These are phyloP conservation scores for Diaporthe sp. DNA, from an alignment of 2,329 filamentous ascomycete species.

Conservation along the genomic window DNA sequence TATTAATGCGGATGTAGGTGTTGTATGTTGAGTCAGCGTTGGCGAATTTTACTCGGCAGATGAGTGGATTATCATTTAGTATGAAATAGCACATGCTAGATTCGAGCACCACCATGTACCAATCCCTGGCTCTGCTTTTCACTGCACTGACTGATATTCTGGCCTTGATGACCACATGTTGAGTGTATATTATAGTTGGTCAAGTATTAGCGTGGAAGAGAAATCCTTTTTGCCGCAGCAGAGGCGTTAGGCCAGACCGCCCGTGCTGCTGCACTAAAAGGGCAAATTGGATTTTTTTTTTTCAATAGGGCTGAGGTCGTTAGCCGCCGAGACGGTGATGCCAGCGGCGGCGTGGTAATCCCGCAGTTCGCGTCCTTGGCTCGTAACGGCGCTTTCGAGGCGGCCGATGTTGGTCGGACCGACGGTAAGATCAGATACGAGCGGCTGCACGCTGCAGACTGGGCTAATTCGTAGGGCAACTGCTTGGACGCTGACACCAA, in stretches of 20 bases:
- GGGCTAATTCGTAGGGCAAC: not conserved
- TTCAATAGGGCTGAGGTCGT: not conserved
- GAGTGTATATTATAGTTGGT: not conserved
- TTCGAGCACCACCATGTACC: not conserved
- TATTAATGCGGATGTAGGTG: not conserved
- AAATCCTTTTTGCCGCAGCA: not conserved
- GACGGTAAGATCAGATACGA: not conserved
- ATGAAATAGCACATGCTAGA: not conserved
- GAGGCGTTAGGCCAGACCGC: not conserved
- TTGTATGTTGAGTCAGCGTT: too few relatives aligned
- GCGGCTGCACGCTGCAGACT: not conserved
- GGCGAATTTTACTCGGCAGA: not conserved
- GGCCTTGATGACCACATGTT: not conserved
- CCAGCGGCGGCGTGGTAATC: not conserved
- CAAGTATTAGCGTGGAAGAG: not conserved
- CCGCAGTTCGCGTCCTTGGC: constrained; percentile 8
- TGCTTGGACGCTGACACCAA: not conserved
- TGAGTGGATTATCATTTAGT: not conserved
- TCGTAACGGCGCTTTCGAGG: not conserved
- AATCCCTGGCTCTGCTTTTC: not conserved
- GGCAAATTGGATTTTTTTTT: not conserved
- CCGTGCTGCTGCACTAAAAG: not conserved
- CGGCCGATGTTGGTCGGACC: not conserved
- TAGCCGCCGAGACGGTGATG: not conserved
- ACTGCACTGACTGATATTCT: not conserved